Percentiles rank a stretch among this genome's conserved stretches.
These are phyloP conservation scores for Pseudocohnilembus persalinus DNA, from an alignment of 169 alveolate species.

Conservation along the genomic window DNA sequence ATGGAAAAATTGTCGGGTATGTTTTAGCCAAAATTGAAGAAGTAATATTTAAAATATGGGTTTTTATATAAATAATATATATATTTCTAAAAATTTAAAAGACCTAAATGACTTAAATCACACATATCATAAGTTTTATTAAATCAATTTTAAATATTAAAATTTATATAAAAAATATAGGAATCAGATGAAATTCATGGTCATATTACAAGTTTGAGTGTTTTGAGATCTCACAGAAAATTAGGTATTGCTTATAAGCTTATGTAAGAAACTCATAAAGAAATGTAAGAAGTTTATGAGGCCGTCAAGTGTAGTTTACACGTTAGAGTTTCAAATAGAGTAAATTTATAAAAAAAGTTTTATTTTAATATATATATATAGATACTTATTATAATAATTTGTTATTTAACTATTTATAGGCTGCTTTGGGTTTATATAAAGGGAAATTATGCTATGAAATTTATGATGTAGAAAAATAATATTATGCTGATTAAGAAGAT, in stretches of 20 bases:
- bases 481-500: conserved; percentile 91
- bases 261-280: conserved; percentile 73
- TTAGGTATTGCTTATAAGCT: conserved; percentile 90
- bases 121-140: too few species aligned
- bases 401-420: too few species aligned
- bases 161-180: conserved; percentile 34
- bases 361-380: too few species aligned
- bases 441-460: conserved; percentile 85
- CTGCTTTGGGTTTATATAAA: conserved; percentile 90
- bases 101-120: too few species aligned
- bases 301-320: conserved; percentile 87
- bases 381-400: too few species aligned
- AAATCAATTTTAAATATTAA: too few species aligned
- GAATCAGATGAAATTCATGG: conserved; percentile 80
- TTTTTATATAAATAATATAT: too few species aligned
- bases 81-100: too few species aligned
- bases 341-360: background rate
- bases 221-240: conserved; percentile 86
- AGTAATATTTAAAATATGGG: background rate
- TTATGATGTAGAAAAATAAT: conserved; percentile 71
- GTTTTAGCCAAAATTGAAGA: conserved; percentile 87
- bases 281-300: conserved; percentile 84
- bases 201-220: conserved; percentile 91
- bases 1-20: conserved; percentile 88
- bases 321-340: conserved; percentile 90